phyloP scores from a whole-genome alignment of 116 monocot genomes.

The Posidonia oceanica region DNA sequence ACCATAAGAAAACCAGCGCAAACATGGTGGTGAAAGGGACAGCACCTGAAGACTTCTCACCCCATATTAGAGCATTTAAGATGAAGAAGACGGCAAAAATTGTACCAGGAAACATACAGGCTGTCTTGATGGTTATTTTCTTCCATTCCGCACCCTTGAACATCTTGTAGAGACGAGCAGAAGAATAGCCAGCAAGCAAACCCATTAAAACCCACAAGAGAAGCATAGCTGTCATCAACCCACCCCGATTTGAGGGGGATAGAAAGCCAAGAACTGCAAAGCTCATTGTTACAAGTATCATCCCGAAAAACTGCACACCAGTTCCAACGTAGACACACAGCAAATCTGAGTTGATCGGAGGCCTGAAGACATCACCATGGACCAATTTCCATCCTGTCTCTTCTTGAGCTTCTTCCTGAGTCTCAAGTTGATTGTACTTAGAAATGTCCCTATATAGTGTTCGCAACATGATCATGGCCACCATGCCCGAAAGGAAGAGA shows the following conservation, averaged over 20 bases:
- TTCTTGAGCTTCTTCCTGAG: conserved; percentile 98
- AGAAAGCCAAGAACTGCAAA: conserved; percentile 94
- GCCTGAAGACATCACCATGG: conserved; percentile 79
- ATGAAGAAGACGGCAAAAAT: conserved; percentile 61
- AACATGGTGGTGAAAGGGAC: conserved; percentile 97
- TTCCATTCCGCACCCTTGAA: conserved; percentile 94
- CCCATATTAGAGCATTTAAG: conserved; percentile 83
- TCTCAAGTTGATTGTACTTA: conserved; percentile 96
- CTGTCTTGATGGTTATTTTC: conserved; percentile 62
- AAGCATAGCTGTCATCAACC: conserved; percentile 94
- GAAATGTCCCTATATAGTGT: conserved; percentile 94
- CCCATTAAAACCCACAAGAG: conserved; percentile 98
- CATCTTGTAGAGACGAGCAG: conserved; percentile 62
- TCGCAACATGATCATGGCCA: conserved; percentile 99
- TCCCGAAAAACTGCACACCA: conserved; percentile 87
- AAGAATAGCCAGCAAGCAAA: conserved; percentile 72
- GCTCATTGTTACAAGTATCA: conserved; percentile 81
- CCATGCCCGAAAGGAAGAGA: conserved; percentile 97
- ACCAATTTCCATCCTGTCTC: conserved; percentile 96
- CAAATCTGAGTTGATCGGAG: conserved; percentile 65
- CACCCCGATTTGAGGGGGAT: conserved; percentile 82
- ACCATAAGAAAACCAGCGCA: conserved; percentile 83
- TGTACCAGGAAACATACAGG: conserved; percentile 63
- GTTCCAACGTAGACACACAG: conserved; percentile 89
- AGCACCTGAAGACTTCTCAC: conserved; percentile 86